Evolutionary conservation across 495 filamentous ascomycete genomes (phyloP).

Genomic region (Lasiosphaeria ovina): DNA sequence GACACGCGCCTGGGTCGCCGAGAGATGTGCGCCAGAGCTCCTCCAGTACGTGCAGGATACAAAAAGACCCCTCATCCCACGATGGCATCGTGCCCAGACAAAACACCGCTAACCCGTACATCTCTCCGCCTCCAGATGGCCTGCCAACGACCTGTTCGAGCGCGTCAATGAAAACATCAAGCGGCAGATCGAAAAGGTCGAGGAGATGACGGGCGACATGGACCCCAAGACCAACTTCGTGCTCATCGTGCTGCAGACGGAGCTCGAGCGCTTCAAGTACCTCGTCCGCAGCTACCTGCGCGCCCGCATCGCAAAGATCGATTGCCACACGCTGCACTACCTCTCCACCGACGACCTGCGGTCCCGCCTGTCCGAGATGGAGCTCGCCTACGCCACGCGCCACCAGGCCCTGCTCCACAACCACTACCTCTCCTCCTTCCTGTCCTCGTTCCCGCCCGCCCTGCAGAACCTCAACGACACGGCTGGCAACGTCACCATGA

Average conservation of each 20-base stretch:
- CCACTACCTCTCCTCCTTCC: slow-evolving; percentile 80
- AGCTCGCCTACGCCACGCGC: slow-evolving; percentile 72
- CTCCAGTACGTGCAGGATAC: slow-evolving; percentile 39
- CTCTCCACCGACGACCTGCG: slow-evolving; percentile 47
- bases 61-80: not conserved
- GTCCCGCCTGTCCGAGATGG: slow-evolving; percentile 63
- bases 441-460: slow-evolving; percentile 71
- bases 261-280: slow-evolving; percentile 90
- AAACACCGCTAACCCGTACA: slow-evolving; percentile 13
- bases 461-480: slow-evolving; percentile 86
- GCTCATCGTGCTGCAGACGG: slow-evolving; percentile 93
- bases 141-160: slow-evolving; percentile 54
- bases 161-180: slow-evolving; percentile 74
- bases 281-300: slow-evolving; percentile 81
- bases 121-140: slow-evolving; percentile 44
- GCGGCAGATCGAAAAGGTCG: slow-evolving; percentile 65
- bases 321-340: slow-evolving; percentile 64
- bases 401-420: slow-evolving; percentile 78
- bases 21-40: slow-evolving; percentile 84
- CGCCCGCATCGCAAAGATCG: slow-evolving; percentile 84
- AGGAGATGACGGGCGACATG: slow-evolving; percentile 73
- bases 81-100: not conserved
- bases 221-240: slow-evolving; percentile 86
- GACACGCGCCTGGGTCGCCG: slow-evolving; percentile 89
- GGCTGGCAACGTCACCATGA: slow-evolving; percentile 85